These are phyloP conservation scores for Colletotrichum sp. DNA, from an alignment of 2,329 filamentous ascomycete genomes.

Conservation along the genomic window DNA sequence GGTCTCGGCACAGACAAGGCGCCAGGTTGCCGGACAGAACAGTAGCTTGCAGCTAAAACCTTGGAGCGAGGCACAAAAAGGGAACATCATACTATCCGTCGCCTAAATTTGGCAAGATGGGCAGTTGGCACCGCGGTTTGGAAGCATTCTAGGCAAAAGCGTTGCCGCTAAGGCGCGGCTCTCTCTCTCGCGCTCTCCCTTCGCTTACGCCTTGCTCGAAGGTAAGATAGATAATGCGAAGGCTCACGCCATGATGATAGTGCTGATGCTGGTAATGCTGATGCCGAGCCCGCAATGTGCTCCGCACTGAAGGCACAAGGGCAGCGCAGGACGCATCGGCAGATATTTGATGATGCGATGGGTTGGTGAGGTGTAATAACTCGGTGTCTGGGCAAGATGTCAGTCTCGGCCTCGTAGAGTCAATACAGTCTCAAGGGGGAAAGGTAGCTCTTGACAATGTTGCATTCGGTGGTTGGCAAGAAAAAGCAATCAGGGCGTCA, in stretches of 20 bases:
- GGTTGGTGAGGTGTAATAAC: neutral
- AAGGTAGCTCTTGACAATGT: neutral
- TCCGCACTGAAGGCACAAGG: neutral
- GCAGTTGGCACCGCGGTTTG: neutral
- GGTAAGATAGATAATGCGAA: neutral
- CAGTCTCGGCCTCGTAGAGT: neutral
- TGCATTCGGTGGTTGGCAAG: neutral
- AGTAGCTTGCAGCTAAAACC: conserved; percentile 18
- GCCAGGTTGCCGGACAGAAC: conserved; percentile 8
- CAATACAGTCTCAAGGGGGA: neutral
- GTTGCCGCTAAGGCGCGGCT: neutral
- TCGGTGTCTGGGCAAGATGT: neutral
- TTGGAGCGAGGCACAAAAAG: neutral
- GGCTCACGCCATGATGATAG: neutral
- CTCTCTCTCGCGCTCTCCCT: neutral
- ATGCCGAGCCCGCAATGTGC: neutral
- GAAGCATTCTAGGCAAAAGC: conserved; percentile 1
- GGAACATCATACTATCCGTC: neutral
- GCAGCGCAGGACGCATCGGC: neutral
- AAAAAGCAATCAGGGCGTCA: neutral
- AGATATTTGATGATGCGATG: neutral
- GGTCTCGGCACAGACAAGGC: conserved; percentile 16
- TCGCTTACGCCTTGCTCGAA: neutral
- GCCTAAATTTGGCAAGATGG: neutral
- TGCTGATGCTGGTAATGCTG: neutral